Evolutionary conservation across 148 eudicot species (phyloP).

Genomic region (Amaranthus palmeri): DNA sequence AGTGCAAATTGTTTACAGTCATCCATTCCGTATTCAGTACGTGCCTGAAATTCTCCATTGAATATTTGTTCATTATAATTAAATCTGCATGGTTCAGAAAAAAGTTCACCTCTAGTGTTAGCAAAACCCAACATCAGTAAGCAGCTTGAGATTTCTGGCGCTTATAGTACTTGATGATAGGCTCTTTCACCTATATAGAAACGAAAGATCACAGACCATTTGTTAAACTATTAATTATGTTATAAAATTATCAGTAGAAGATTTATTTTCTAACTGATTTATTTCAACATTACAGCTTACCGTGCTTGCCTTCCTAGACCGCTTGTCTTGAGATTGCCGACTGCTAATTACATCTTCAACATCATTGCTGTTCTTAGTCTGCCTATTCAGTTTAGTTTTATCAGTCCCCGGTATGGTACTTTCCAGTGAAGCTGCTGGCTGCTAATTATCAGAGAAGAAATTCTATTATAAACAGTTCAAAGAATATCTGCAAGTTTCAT

Average conservation of each 20-base stretch:
- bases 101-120: neutral
- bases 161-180: constrained; percentile 63
- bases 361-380: constrained; percentile 28
- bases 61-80: neutral
- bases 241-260: neutral
- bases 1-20: neutral
- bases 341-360: constrained; percentile 47
- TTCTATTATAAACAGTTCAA: neutral
- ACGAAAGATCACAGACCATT: no score
- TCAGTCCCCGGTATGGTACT: constrained; percentile 54
- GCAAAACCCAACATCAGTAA: constrained; percentile 13
- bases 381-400: constrained; percentile 37
- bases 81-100: neutral
- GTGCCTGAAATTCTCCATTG: neutral
- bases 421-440: constrained; percentile 88
- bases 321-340: constrained; percentile 63
- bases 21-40: neutral
- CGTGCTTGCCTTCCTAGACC: constrained; percentile 73
- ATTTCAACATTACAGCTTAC: constrained; percentile 31
- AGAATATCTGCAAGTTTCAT: no score
- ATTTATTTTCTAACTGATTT: neutral
- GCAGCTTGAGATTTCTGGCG: constrained; percentile 68
- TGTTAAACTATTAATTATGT: no score
- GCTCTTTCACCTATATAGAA: constrained; percentile 63
- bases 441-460: constrained; percentile 17